Percentiles rank a stretch among this genome's conserved stretches.
phyloP scores from a whole-genome alignment of 2,329 filamentous ascomycete genomes.

The Madurella fahalii region DNA sequence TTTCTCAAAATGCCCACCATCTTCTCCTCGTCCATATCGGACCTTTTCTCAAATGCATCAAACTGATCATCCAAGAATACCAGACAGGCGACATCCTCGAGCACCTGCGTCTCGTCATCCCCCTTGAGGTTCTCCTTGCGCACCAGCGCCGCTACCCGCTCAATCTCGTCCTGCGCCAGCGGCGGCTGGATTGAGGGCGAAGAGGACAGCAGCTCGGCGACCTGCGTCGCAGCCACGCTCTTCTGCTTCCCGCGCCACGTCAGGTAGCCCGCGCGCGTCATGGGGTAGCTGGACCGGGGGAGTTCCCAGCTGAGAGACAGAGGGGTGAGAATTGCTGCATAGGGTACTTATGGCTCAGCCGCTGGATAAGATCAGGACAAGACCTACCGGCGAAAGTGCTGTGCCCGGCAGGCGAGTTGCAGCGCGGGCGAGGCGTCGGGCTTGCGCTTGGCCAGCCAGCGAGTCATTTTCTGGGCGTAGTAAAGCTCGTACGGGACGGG shows the following conservation, averaged over 20 bases:
- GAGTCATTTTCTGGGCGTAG: slow-evolving; percentile 76
- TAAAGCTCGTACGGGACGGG: slow-evolving; percentile 71
- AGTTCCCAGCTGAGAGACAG: slow-evolving; percentile 64
- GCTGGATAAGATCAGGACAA: not conserved
- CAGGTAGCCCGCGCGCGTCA: slow-evolving; percentile 72
- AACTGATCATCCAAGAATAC: slow-evolving; percentile 87
- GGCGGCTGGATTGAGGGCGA: slow-evolving; percentile 35
- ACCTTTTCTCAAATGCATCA: slow-evolving; percentile 67
- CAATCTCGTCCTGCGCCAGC: slow-evolving; percentile 48
- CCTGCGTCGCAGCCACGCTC: slow-evolving; percentile 53
- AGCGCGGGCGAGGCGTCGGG: slow-evolving; percentile 63
- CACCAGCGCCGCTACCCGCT: slow-evolving; percentile 65
- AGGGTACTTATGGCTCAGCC: no score
- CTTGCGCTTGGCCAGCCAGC: slow-evolving; percentile 60
- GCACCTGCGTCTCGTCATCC: slow-evolving; percentile 61
- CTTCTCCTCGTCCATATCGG: slow-evolving; percentile 70
- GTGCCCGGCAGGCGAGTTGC: slow-evolving; percentile 73
- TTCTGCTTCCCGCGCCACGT: slow-evolving; percentile 74
- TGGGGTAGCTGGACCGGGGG: slow-evolving; percentile 67
- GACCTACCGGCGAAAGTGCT: slow-evolving; percentile 68
- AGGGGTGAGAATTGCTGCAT: no score
- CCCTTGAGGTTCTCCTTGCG: slow-evolving; percentile 69
- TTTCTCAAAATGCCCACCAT: slow-evolving; percentile 66
- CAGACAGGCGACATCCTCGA: slow-evolving; percentile 83
- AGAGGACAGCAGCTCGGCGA: slow-evolving; percentile 51